These are phyloP conservation scores for Parachaetomium inaequale DNA, from an alignment of 495 filamentous ascomycete genomes.

Conservation along the genomic window DNA sequence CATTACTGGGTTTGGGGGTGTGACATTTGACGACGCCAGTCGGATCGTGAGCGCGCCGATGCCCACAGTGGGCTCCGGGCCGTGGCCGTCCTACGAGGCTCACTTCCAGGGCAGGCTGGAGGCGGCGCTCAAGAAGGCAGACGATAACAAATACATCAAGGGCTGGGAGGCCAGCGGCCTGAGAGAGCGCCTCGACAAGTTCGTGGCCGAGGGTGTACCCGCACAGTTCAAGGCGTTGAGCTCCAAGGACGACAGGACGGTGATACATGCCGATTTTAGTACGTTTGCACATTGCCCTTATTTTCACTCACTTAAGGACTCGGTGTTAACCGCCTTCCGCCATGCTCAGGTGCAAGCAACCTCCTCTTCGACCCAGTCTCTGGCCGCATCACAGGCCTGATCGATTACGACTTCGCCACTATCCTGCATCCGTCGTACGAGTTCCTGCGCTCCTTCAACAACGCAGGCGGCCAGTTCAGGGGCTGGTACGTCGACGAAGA, in stretches of 20 bases:
- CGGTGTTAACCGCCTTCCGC: background rate
- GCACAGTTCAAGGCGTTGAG: conserved; percentile 2
- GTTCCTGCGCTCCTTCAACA: conserved; percentile 4
- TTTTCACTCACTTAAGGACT: background rate
- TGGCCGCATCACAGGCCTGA: conserved; percentile 4
- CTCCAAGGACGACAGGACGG: background rate
- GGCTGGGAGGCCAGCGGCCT: conserved; percentile 8
- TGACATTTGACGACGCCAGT: background rate
- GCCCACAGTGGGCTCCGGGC: background rate
- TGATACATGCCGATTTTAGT: conserved; percentile 11
- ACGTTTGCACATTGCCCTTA: background rate
- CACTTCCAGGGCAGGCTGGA: background rate
- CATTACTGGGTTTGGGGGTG: background rate
- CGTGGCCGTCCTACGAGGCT: background rate
- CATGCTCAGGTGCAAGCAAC: conserved; percentile 7
- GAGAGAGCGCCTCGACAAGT: conserved; percentile 9
- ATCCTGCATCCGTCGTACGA: conserved; percentile 10
- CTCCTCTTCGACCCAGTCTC: conserved; percentile 6
- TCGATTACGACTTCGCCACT: conserved; percentile 14
- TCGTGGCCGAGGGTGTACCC: conserved; percentile 1
- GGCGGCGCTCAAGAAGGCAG: background rate
- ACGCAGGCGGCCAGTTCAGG: background rate
- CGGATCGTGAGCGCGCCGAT: background rate
- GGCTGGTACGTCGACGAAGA: conserved; percentile 13
- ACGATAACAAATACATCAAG: conserved; percentile 10